phyloP scores from a whole-genome alignment of 805 yeast species.

The Myxozyma udenii region DNA sequence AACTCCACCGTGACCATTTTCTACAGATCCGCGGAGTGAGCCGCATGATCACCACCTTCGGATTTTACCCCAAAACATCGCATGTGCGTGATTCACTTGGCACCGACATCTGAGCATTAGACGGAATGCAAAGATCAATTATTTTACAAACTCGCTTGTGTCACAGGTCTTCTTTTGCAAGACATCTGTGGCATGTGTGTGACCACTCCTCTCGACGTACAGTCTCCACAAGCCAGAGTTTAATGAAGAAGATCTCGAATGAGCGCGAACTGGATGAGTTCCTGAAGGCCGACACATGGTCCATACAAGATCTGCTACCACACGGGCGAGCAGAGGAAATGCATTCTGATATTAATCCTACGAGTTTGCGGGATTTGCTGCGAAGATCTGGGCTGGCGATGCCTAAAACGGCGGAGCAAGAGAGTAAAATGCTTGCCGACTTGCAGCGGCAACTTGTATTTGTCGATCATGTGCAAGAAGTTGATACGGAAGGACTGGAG shows the following conservation, averaged over 20 bases:
- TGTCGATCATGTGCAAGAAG: conserved; percentile 40
- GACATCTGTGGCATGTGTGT: no score
- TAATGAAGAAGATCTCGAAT: conserved; percentile 3
- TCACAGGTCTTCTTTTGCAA: no score
- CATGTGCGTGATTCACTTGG: no score
- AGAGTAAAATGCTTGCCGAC: conserved; percentile 32
- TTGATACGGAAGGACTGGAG: conserved; percentile 37
- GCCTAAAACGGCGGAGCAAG: conserved; percentile 28
- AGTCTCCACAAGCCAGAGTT: no score
- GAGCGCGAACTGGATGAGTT: conserved; percentile 12
- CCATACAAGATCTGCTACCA: conserved; percentile 10
- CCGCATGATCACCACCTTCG: no score
- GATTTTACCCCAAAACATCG: no score
- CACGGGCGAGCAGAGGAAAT: neutral
- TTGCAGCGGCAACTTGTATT: conserved; percentile 40
- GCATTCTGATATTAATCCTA: conserved; percentile 23
- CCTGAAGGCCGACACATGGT: conserved; percentile 15
- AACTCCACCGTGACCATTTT: no score
- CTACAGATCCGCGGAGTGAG: no score
- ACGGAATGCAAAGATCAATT: no score
- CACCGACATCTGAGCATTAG: no score
- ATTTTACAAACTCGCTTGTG: no score
- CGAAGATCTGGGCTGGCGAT: conserved; percentile 34
- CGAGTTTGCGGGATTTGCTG: conserved; percentile 33
- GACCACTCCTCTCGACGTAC: no score